Evolutionary conservation across 805 yeast genomes (phyloP), one percentile per base, ranked within the genome.

Genomic region (Starmerella etchellsii): DNA sequence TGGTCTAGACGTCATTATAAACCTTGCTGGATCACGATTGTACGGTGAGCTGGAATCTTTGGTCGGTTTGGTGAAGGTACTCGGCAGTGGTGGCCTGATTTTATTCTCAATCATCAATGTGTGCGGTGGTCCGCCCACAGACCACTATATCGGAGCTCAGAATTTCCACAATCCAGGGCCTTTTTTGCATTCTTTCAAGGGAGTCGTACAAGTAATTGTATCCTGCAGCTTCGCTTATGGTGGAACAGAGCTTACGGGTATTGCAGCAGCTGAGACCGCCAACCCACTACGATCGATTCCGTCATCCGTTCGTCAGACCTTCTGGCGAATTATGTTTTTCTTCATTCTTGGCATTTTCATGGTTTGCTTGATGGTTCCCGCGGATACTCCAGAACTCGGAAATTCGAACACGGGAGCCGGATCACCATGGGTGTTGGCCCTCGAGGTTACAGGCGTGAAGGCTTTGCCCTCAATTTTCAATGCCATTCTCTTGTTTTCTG

Each of bases 401-500:
- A 68, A 73, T 36, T 57, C 62, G 11, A 28, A 31, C 36, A 69
- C 65, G 26, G 58, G 57, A n/a, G 69, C 78, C 31, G 84, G 88
- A 16, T 79, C 88, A n/a, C 94, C 94, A 30, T 82, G 81, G 53
- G 87, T 81, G 39, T 76, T 82, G 54, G 94, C 93, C 36, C 77
- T 82, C 54, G 70, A 70, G 47, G 71, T 70, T 49, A 81, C 84
- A 15, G 59, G 67, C 16, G 80, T 82, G 46, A 53, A 57, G 8
- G 85, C 73, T 1, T 63, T 83, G 46, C 84, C 84, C 29, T 79
- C 78, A 50, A 69, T 84, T 36, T 66, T 83, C 54, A 84, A 83
- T 58, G 88, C 78, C 2, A 76, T 81, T 58, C 78, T 83, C 49
- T 60, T 83, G 54, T 60, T 80, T 30, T 79, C 81, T 49, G 84